Conservation (phyloP, 2,329 filamentous ascomycete species). For the Fusarium sororula region DNA sequence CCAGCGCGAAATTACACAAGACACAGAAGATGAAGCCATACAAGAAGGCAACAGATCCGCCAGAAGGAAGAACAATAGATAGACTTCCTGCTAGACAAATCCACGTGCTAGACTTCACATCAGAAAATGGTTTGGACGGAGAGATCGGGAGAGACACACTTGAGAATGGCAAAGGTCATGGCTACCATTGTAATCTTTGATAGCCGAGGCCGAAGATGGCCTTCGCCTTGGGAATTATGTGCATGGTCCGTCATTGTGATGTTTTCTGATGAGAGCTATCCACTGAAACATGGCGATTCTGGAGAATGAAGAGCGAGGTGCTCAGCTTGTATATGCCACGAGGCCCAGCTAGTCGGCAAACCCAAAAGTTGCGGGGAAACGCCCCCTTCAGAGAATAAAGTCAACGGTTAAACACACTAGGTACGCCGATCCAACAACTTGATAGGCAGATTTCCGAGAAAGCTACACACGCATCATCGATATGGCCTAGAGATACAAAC, state of each 20-base stretch:
- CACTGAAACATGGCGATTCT: background rate
- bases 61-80: conserved; percentile 53
- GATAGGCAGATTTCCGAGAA: background rate
- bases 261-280: background rate
- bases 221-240: conserved; percentile 19
- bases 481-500: background rate
- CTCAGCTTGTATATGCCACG: conserved; percentile 1
- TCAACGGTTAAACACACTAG: background rate
- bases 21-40: conserved; percentile 59
- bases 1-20: conserved; percentile 54
- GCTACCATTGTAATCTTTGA: conserved; percentile 55
- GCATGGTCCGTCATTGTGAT: conserved; percentile 5
- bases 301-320: background rate
- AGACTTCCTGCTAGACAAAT: conserved; percentile 54
- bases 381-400: background rate
- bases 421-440: background rate
- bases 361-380: background rate
- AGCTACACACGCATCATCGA: background rate
- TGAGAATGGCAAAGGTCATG: conserved; percentile 55
- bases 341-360: background rate
- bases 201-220: conserved; percentile 49
- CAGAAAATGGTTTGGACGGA: background rate
- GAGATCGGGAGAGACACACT: conserved; percentile 35
- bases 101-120: conserved; percentile 34
- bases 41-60: conserved; percentile 53